Conservation (phyloP, 2,329 filamentous ascomycete genomes). For the Gaeumannomyces tritici region DNA sequence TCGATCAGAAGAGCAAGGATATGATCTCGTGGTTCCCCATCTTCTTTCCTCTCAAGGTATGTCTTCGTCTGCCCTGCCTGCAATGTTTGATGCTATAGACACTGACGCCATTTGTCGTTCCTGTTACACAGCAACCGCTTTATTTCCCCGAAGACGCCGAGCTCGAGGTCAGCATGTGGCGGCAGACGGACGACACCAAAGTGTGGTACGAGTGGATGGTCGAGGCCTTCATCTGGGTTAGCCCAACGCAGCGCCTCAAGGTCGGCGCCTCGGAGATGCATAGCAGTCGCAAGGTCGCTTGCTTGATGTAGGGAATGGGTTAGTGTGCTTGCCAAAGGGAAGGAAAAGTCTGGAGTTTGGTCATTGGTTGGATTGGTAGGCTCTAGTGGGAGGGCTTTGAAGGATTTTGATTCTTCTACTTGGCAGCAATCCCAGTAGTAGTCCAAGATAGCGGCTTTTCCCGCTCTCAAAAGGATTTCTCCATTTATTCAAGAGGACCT, state of each 20-base stretch:
- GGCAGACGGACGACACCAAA: slow-evolving; percentile 86
- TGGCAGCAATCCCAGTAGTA: not conserved
- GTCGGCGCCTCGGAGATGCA: slow-evolving; percentile 57
- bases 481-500: not conserved
- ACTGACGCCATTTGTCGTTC: not conserved
- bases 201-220: slow-evolving; percentile 99
- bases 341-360: not conserved
- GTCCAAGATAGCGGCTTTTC: not conserved
- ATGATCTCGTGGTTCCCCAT: slow-evolving; percentile 99
- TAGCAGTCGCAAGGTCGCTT: slow-evolving; percentile 60
- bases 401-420: not conserved
- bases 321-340: not conserved
- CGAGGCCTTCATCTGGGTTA: slow-evolving; percentile 65
- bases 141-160: slow-evolving; percentile 78
- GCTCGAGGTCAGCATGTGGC: slow-evolving; percentile 88
- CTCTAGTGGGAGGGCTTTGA: not conserved
- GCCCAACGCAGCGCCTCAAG: slow-evolving; percentile 52
- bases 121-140: slow-evolving; percentile 57
- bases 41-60: slow-evolving; percentile 89
- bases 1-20: slow-evolving; percentile 85
- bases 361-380: not conserved
- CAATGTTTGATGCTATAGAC: not conserved
- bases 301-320: slow-evolving; percentile 47
- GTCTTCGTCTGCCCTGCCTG: slow-evolving; percentile 14
- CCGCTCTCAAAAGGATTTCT: not conserved